Conservation (phyloP, 345 rosid species). For the Camelina laxa region DNA sequence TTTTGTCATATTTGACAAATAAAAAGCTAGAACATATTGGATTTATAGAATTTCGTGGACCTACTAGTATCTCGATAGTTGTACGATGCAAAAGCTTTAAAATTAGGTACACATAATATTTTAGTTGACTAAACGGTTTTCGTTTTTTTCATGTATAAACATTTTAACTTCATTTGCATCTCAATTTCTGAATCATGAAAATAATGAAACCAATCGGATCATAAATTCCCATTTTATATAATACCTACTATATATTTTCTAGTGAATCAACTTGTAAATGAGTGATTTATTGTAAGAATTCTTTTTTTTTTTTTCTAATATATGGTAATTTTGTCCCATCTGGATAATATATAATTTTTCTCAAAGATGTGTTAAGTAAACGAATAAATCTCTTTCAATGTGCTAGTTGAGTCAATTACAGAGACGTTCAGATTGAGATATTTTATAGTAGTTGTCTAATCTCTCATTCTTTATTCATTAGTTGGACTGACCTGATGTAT, state of each 20-base stretch:
- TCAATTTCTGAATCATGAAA: not conserved
- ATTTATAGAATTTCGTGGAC: too few relatives aligned
- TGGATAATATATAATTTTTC: not conserved
- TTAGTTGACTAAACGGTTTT: not conserved
- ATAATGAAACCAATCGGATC: not conserved
- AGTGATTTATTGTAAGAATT: not conserved
- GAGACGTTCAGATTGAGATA: slow-evolving; percentile 1
- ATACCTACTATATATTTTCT: too few relatives aligned
- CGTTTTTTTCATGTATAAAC: not conserved
- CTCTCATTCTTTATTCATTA: not conserved
- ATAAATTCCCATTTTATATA: not conserved
- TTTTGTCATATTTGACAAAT: slow-evolving; percentile 4
- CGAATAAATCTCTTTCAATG: not conserved
- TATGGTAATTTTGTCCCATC: too few relatives aligned
- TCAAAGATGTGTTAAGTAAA: not conserved
- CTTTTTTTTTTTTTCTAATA: not conserved
- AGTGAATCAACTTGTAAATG: too few relatives aligned
- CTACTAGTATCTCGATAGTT: not conserved
- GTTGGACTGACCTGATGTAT: not conserved
- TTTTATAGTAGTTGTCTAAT: not conserved
- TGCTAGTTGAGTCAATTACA: slow-evolving; percentile 21
- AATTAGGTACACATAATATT: not conserved
- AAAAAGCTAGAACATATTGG: slow-evolving; percentile 2
- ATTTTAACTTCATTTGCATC: not conserved
- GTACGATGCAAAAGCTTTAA: not conserved